phyloP scores from a whole-genome alignment of 1,284 basidiomycete genomes.

The Vanrija sp. region DNA sequence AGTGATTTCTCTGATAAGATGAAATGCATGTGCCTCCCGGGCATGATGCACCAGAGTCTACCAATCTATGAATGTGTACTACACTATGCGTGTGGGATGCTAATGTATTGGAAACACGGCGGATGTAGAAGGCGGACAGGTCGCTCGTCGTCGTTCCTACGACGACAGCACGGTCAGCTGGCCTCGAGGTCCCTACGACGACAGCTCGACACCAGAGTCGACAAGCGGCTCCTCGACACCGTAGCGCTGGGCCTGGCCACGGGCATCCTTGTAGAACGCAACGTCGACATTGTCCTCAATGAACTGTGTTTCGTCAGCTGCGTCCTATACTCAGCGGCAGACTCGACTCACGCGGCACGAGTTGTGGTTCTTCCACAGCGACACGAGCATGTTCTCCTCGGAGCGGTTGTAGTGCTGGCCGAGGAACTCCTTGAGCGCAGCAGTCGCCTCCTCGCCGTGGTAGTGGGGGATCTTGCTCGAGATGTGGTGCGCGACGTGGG shows the following conservation, averaged over 20 bases:
- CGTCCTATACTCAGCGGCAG: too few species aligned
- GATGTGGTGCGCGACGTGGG: conserved; percentile 87
- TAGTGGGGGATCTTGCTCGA: conserved; percentile 91
- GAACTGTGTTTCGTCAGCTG: conserved; percentile 49
- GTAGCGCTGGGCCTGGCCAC: conserved; percentile 67
- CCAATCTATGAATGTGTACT: neutral
- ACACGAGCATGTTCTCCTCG: conserved; percentile 54
- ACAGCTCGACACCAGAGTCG: conserved; percentile 75
- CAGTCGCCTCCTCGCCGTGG: conserved; percentile 81
- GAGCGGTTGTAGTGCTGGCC: conserved; percentile 55
- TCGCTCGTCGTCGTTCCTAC: neutral
- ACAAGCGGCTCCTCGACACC: conserved; percentile 59
- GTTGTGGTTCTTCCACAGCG: conserved; percentile 54
- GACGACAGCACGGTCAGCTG: too few species aligned
- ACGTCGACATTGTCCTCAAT: conserved; percentile 89
- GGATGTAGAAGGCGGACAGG: neutral
- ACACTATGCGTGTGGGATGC: neutral
- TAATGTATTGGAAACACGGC: neutral
- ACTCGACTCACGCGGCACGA: conserved; percentile 41
- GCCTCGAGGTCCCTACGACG: neutral
- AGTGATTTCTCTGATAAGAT: too few species aligned
- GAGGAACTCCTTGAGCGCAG: conserved; percentile 78
- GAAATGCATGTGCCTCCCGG: too few species aligned
- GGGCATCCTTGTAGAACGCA: conserved; percentile 84
- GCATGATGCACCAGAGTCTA: neutral